Evolutionary conservation across 768 basidiomycete species (phyloP), one percentile per base, ranked within the genome.

Genomic region (Vararia minispora): DNA sequence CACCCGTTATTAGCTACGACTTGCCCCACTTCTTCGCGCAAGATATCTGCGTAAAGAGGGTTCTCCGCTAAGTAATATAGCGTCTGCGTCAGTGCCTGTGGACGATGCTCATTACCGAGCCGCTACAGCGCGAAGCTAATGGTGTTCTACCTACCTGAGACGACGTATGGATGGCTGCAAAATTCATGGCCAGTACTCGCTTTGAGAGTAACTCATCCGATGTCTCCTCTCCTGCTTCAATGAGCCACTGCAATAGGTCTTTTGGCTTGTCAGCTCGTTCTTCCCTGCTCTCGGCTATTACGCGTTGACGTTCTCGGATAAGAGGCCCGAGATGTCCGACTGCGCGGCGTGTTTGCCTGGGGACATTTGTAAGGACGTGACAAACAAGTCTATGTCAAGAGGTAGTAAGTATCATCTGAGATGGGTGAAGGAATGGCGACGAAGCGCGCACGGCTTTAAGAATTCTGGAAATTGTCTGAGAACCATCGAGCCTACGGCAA

Each of bases 211-310:
- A 53, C 25, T 56, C 46, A 23, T 54, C 44, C 43, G 48, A 44
- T 48, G 48, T 45, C 48, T 64, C 46, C 41, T 48, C 23, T 45
- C 55, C 43, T 49, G 53, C 53, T 10, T 56, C 56, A 8, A 68
- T 54, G n/a, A 68, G 48, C 67, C 63, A 65, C 23, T 55, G 56
- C 10, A 68, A 53, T 48, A 65, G 33, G 43, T 67, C 66, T 30
- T 61, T 58, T 8, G 41, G 35, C n/a, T 37, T 36, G 16, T 42
- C 41, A 2, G 36, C 41, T 35, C 35, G 37, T 16, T 25, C 29
- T 1, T 31, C 41, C 16, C 41, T 35, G 18, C 24, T 24, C 29
- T 37, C 28, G 6, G 29, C 35, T 14, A 37, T 18, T 20, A 6
- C 21, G 11, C 23, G 12, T 16, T 28, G 22, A 13, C 35, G 28